phyloP scores from a whole-genome alignment of 1,284 basidiomycete genomes.

The Boletus sp. region DNA sequence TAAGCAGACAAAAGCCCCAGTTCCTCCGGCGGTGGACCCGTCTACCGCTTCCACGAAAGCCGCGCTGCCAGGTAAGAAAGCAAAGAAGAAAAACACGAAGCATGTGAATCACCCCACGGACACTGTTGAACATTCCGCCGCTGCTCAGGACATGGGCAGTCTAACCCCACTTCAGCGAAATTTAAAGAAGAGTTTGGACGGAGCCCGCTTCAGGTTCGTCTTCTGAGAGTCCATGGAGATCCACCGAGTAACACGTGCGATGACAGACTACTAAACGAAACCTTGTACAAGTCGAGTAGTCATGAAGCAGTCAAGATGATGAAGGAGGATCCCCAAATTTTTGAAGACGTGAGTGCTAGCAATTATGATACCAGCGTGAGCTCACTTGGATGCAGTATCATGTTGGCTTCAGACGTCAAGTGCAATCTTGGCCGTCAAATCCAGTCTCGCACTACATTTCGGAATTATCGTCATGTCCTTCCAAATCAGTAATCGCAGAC shows the following conservation, averaged over 20 bases:
- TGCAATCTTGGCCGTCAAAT: conserved; percentile 87
- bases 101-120: conserved; percentile 7
- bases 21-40: neutral
- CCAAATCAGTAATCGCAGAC: conserved; percentile 80
- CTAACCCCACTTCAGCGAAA: conserved; percentile 71
- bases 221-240: conserved; percentile 3
- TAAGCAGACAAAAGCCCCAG: conserved; percentile 4
- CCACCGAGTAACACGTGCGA: conserved; percentile 3
- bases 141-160: conserved; percentile 22
- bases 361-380: neutral
- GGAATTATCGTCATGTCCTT: conserved; percentile 54
- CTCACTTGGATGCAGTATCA: conserved; percentile 66
- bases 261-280: conserved; percentile 80
- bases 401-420: conserved; percentile 83
- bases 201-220: conserved; percentile 77
- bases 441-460: conserved; percentile 78
- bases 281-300: conserved; percentile 80
- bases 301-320: conserved; percentile 74
- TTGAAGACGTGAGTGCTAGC: conserved; percentile 60
- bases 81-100: conserved; percentile 17
- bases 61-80: conserved; percentile 12
- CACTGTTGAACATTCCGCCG: conserved; percentile 3
- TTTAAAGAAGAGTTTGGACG: conserved; percentile 77
- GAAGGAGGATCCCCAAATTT: conserved; percentile 71
- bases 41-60: neutral